Percentiles rank a stretch among this genome's conserved stretches.
Evolutionary conservation across 1,284 basidiomycete genomes (phyloP).

Genomic region (Moesziomyces antarcticus): DNA sequence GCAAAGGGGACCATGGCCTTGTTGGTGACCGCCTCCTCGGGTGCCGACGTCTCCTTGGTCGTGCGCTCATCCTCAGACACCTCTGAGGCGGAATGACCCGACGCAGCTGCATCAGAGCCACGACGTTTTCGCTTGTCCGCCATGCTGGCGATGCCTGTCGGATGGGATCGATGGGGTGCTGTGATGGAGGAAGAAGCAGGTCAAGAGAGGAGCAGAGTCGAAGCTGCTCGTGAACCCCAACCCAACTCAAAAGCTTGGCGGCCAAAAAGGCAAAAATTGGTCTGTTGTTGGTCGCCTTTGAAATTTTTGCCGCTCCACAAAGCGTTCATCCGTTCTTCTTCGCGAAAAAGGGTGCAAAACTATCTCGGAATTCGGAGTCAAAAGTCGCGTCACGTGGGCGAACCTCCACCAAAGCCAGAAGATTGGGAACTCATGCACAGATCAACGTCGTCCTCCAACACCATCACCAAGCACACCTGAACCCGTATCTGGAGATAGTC

Average conservation of each 20-base stretch:
- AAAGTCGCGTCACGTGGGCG: neutral
- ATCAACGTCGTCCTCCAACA: neutral
- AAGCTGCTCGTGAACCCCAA: neutral
- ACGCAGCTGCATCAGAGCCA: constrained; percentile 30
- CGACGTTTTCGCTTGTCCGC: constrained; percentile 37
- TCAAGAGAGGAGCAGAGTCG: neutral
- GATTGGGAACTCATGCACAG: neutral
- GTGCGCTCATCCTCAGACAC: constrained; percentile 23
- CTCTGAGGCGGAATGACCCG: constrained; percentile 20
- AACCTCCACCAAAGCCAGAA: neutral
- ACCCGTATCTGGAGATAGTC: too few relatives aligned
- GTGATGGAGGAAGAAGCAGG: neutral
- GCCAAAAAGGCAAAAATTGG: constrained; percentile 1
- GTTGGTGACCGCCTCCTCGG: constrained; percentile 6
- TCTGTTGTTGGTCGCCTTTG: neutral
- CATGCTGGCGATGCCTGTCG: constrained; percentile 9
- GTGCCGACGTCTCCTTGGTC: constrained; percentile 2
- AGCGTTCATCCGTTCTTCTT: neutral
- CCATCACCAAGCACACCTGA: neutral
- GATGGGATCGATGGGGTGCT: neutral
- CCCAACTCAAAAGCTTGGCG: neutral
- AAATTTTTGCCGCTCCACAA: constrained; percentile 22
- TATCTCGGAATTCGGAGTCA: neutral
- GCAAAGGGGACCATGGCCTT: constrained; percentile 24
- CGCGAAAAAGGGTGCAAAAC: neutral